These are phyloP conservation scores for Clohesyomyces aquaticus DNA, from an alignment of 495 filamentous ascomycete genomes.

Conservation along the genomic window DNA sequence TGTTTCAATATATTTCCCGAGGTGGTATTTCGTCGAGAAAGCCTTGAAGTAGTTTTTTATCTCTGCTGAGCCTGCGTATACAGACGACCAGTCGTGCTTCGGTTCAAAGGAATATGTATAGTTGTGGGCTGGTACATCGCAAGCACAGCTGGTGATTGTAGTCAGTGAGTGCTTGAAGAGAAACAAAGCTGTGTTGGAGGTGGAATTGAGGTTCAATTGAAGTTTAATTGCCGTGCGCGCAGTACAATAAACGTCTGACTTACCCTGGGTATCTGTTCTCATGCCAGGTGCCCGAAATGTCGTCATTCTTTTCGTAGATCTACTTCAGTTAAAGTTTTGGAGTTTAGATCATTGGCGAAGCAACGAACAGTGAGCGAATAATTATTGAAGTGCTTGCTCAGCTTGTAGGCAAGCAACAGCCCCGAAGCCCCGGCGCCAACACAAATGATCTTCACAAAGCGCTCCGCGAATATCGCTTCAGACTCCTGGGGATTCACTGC, in stretches of 20 bases:
- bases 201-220: too few relatives aligned
- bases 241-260: too few relatives aligned
- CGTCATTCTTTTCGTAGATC: conserved; percentile 31
- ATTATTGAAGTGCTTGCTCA: too few relatives aligned
- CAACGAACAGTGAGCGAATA: too few relatives aligned
- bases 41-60: conserved; percentile 39
- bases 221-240: too few relatives aligned
- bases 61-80: conserved; percentile 25
- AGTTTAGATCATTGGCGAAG: conserved; percentile 5
- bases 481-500: too few relatives aligned
- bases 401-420: conserved; percentile 22
- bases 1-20: conserved; percentile 26
- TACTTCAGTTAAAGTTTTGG: conserved; percentile 2
- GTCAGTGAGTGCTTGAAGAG: not conserved
- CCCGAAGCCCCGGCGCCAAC: conserved; percentile 28
- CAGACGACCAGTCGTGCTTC: conserved; percentile 39
- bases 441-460: conserved; percentile 15
- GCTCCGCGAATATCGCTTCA: conserved; percentile 16
- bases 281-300: conserved; percentile 16
- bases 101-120: conserved; percentile 42
- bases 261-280: conserved; percentile 27
- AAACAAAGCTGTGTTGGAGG: too few relatives aligned
- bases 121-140: conserved; percentile 38
- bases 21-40: conserved; percentile 31
- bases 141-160: conserved; percentile 13